Evolutionary conservation across 495 filamentous ascomycete genomes (phyloP).

Genomic region (Glonium stellatum): DNA sequence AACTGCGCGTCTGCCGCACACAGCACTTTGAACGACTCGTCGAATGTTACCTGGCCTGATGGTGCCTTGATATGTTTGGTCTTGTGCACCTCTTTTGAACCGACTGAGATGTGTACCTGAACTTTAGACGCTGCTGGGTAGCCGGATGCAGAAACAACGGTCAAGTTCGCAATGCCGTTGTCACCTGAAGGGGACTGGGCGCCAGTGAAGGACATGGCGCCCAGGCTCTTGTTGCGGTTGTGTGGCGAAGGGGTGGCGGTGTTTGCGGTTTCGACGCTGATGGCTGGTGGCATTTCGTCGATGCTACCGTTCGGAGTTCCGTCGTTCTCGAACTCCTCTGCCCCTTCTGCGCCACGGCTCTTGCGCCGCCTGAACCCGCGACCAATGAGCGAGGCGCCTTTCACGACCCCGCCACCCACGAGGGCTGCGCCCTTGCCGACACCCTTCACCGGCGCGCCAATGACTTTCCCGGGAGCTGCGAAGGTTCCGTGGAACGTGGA

Average conservation of each 20-base stretch:
- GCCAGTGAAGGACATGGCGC: conserved; percentile 46
- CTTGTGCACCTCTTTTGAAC: conserved; percentile 75
- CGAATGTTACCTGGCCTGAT: conserved; percentile 49
- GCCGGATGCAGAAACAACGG: conserved; percentile 68
- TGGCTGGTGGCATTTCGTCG: conserved; percentile 21
- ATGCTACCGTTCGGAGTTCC: conserved; percentile 14
- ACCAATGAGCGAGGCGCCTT: conserved; percentile 81
- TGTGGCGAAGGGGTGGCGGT: conserved; percentile 38
- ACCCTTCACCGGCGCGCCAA: conserved; percentile 89
- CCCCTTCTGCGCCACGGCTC: conserved; percentile 47
- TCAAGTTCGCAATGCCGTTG: conserved; percentile 70
- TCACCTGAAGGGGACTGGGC: conserved; percentile 45
- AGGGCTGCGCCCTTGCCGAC: conserved; percentile 62
- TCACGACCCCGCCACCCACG: conserved; percentile 64
- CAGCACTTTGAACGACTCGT: conserved; percentile 57
- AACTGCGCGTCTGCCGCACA: conserved; percentile 82
- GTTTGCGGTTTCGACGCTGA: conserved; percentile 36
- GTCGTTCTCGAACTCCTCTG: conserved; percentile 14
- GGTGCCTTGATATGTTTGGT: conserved; percentile 68
- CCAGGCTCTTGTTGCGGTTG: conserved; percentile 61
- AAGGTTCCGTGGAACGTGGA: conserved; percentile 93
- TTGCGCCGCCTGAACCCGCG: conserved; percentile 64
- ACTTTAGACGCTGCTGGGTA: conserved; percentile 75
- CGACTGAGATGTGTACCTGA: conserved; percentile 64
- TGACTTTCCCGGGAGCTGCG: conserved; percentile 80